Conservation (phyloP, 345 rosid species). For the Hypericum perforatum region DNA sequence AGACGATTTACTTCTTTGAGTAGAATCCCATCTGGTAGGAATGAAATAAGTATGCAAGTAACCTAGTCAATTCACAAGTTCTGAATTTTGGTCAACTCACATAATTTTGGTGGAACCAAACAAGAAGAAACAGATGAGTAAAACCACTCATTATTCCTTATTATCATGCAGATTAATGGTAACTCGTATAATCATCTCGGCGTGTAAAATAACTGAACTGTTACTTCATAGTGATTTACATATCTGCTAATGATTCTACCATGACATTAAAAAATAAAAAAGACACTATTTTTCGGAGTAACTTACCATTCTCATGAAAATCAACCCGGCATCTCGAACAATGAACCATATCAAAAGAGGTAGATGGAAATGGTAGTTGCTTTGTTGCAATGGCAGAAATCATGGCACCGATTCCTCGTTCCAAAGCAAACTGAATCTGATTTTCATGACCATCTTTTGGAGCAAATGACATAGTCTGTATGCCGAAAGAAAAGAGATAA, state of each 20-base stretch:
- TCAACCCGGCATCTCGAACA: constrained; percentile 96
- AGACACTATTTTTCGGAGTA: constrained; percentile 1
- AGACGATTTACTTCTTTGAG: constrained; percentile 84
- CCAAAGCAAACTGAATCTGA: constrained; percentile 96
- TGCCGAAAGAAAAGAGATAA: constrained; percentile 69
- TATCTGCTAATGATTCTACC: no score
- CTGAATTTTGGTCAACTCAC: no score
- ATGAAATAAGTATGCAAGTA: not conserved
- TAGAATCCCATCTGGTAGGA: constrained; percentile 66
- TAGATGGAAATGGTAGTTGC: constrained; percentile 78
- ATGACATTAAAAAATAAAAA: no score
- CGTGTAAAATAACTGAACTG: no score
- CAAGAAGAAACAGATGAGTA: no score
- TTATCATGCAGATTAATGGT: no score
- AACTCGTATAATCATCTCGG: no score
- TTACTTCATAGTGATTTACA: no score
- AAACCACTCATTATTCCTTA: no score
- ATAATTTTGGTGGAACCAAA: no score
- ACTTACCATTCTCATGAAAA: constrained; percentile 86
- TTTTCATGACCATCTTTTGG: constrained; percentile 92
- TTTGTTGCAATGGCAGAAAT: constrained; percentile 72
- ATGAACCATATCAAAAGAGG: constrained; percentile 93
- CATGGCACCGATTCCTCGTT: constrained; percentile 88
- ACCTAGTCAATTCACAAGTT: no score
- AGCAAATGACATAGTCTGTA: constrained; percentile 93